These are phyloP conservation scores for Metarhizium humberi DNA, from an alignment of 2,329 filamentous ascomycete species.

Conservation along the genomic window DNA sequence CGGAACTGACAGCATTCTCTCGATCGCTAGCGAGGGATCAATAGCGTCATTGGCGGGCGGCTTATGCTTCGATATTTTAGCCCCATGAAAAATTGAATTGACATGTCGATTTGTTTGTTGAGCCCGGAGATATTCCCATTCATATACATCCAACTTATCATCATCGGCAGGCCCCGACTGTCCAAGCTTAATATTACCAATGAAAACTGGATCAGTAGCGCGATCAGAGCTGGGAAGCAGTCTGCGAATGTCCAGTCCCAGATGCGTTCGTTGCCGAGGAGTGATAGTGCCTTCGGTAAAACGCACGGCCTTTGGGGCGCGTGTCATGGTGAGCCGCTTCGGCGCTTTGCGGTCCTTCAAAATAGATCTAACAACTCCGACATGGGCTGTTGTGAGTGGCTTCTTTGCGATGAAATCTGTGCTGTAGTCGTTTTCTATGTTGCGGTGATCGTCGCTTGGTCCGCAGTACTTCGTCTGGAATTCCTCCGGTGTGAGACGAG, in stretches of 20 bases:
- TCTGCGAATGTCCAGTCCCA: constrained; percentile 17
- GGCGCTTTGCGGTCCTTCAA: constrained; percentile 18
- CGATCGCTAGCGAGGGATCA: constrained; percentile 14
- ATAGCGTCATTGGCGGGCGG: not conserved
- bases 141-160: not conserved
- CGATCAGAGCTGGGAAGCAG: not conserved
- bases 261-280: constrained; percentile 16
- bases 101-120: not conserved
- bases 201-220: not conserved
- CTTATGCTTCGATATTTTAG: not conserved
- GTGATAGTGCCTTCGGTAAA: constrained; percentile 19
- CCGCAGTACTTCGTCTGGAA: constrained; percentile 12
- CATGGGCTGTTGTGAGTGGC: constrained; percentile 11
- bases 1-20: constrained; percentile 17
- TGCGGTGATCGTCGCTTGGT: constrained; percentile 11
- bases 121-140: not conserved
- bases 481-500: constrained; percentile 10
- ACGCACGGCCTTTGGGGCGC: constrained; percentile 18
- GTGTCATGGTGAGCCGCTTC: constrained; percentile 15
- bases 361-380: constrained; percentile 16
- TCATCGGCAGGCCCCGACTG: not conserved
- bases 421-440: constrained; percentile 12
- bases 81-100: not conserved
- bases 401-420: constrained; percentile 13
- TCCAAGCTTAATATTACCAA: not conserved